phyloP scores from a whole-genome alignment of 495 filamentous ascomycete species.

The Tuber brumale region DNA sequence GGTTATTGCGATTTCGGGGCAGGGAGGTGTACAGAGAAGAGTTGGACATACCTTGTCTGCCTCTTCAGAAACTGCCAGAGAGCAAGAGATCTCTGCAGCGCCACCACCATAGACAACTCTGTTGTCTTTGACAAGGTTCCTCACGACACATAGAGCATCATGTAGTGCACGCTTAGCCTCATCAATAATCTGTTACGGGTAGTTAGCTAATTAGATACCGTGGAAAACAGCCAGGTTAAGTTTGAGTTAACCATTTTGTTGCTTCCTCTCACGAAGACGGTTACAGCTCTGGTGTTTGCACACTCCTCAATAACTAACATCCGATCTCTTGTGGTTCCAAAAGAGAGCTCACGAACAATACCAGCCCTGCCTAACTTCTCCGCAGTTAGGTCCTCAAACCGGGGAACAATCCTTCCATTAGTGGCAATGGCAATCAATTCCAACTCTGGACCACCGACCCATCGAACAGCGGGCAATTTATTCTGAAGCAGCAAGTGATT shows the following conservation, averaged over 20 bases:
- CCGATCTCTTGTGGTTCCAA: conserved; percentile 96
- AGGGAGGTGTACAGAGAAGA: not conserved
- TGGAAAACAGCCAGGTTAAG: not conserved
- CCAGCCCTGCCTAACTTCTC: conserved; percentile 89
- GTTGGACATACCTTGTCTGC: conserved; percentile 62
- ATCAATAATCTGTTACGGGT: conserved; percentile 72
- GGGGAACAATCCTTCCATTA: conserved; percentile 91
- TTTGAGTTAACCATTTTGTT: conserved; percentile 85
- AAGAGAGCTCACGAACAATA: conserved; percentile 86
- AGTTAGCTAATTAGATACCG: conserved; percentile 34
- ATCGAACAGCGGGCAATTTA: conserved; percentile 88
- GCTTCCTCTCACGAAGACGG: conserved; percentile 89
- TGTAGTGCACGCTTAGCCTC: conserved; percentile 96
- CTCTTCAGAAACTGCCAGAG: conserved; percentile 88
- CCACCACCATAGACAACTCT: conserved; percentile 98
- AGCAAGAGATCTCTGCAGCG: conserved; percentile 96
- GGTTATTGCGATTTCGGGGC: conserved; percentile 12
- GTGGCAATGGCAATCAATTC: conserved; percentile 98
- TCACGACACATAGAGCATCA: conserved; percentile 94
- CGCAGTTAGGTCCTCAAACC: conserved; percentile 86
- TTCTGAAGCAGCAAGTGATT: conserved; percentile 96
- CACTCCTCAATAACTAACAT: conserved; percentile 99
- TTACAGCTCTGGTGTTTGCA: conserved; percentile 93
- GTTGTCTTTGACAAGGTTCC: conserved; percentile 93
- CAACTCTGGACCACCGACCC: conserved; percentile 97